Conservation (phyloP, 2,329 filamentous ascomycete species). For the Venturia aucupariae region DNA sequence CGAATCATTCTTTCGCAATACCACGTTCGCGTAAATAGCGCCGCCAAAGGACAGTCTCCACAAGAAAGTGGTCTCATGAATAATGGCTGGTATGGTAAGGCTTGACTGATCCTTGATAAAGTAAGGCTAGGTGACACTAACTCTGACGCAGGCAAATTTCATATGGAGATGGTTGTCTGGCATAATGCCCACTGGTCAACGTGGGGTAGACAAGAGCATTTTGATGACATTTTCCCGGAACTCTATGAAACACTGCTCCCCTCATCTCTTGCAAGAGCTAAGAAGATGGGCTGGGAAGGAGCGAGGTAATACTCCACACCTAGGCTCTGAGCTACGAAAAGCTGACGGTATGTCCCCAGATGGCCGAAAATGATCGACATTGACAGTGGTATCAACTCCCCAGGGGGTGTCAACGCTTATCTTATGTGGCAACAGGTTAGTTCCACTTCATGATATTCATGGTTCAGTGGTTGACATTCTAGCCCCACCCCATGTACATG, state of each 20-base stretch:
- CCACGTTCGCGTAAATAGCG: background rate
- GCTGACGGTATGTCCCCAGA: background rate
- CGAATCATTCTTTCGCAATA: background rate
- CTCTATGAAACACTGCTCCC: background rate
- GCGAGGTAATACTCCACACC: background rate
- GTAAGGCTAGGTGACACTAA: background rate
- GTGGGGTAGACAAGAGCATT: slow-evolving; percentile 1
- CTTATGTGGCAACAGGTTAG: background rate
- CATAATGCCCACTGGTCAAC: background rate
- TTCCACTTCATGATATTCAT: background rate
- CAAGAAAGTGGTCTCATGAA: background rate
- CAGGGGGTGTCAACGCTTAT: background rate
- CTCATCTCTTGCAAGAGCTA: background rate
- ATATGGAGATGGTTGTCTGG: background rate
- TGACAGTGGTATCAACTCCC: background rate
- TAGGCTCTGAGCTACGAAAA: background rate
- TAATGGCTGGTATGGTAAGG: background rate
- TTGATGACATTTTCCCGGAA: background rate
- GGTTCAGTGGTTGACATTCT: background rate
- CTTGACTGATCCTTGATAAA: background rate
- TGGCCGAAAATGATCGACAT: background rate
- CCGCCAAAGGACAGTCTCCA: background rate
- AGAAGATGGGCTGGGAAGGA: background rate
- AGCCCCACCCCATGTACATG: background rate
- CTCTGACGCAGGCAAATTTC: background rate